These are phyloP conservation scores for Leucogyrophana mollusca DNA, from an alignment of 768 basidiomycete genomes.

Conservation along the genomic window DNA sequence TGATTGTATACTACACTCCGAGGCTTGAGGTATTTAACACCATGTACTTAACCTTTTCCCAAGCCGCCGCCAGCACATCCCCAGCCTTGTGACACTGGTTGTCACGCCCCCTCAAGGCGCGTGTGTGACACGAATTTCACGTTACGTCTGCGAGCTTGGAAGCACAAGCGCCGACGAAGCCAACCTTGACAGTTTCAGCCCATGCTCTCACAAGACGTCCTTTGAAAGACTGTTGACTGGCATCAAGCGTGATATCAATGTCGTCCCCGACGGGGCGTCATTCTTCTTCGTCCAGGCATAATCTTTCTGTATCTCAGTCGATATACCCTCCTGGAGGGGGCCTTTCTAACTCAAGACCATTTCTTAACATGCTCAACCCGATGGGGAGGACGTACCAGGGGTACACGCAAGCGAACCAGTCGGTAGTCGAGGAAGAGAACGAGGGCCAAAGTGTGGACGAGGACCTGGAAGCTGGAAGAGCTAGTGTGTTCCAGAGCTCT, in stretches of 20 bases:
- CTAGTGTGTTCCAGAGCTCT: conserved; percentile 27
- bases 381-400: conserved; percentile 73
- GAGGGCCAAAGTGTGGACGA: conserved; percentile 48
- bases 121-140: conserved; percentile 2
- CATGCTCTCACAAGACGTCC: neutral
- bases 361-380: conserved; percentile 81
- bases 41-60: too few species aligned
- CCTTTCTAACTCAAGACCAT: conserved; percentile 66
- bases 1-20: too few species aligned
- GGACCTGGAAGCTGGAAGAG: conserved; percentile 63
- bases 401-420: conserved; percentile 73
- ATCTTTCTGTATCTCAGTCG: conserved; percentile 28
- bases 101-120: neutral
- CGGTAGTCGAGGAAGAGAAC: conserved; percentile 71
- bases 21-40: too few species aligned
- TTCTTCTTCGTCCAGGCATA: conserved; percentile 18
- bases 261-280: conserved; percentile 9
- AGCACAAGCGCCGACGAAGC: conserved; percentile 9
- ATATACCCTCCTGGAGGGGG: conserved; percentile 19
- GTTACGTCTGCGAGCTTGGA: conserved; percentile 1
- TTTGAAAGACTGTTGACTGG: conserved; percentile 3
- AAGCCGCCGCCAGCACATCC: too few species aligned
- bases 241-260: conserved; percentile 5
- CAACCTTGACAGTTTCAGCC: conserved; percentile 7
- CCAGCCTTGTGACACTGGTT: too few species aligned